Base-by-base conservation (phyloP, 371 early-diverging fungal species). In the Mortierella sp. region DNA sequence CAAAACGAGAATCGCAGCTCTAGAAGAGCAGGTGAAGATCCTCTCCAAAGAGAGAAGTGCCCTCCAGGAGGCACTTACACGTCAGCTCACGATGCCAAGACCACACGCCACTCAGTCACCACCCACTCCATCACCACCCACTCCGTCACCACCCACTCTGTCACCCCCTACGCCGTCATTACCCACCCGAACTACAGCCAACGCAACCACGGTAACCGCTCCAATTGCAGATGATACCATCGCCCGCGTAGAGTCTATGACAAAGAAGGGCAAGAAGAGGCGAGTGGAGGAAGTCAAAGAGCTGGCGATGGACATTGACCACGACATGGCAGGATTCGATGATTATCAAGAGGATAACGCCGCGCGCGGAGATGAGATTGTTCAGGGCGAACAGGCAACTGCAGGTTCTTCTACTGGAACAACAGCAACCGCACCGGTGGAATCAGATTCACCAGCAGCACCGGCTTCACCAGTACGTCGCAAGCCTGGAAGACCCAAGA, bases 1-100 rank as follows among this genome's bases (percentile, higher is more conserved):
- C 21, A 70, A 65, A 19, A 55, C 78, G 26, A 72, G 58, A n/a
- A 74, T 78, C 0, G 34, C 70, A 8, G 63, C 65, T 2, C 52
- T 84, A n/a, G 38, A 57, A 42, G 74, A 76, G 8, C 73, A 81
- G 47, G 74, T 84, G 74, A 79, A 65, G 47, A 73, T 38, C 0
- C 74, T 84, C 3, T 45, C 74, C 44, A 78, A 73, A 34, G 84
- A 84, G 68, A 84, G 77, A 57, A 70, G 73, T 65, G 81, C 76
- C 0, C 77, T 84, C 26, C 81, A 80, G 73, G 71, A 84, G 28
- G 71, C 75, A 13, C 74, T 84, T 26, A 80, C 77, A 0, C 83
- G 76, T 6, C 65, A 21, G 6, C 71, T 83, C 26, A 13, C 74
- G 19, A 70, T 50, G 14, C 19, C 16, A 2, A 14, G 52, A n/a